These are phyloP conservation scores for Cyberlindnera japonica DNA, from an alignment of 805 yeast species.

Conservation along the genomic window DNA sequence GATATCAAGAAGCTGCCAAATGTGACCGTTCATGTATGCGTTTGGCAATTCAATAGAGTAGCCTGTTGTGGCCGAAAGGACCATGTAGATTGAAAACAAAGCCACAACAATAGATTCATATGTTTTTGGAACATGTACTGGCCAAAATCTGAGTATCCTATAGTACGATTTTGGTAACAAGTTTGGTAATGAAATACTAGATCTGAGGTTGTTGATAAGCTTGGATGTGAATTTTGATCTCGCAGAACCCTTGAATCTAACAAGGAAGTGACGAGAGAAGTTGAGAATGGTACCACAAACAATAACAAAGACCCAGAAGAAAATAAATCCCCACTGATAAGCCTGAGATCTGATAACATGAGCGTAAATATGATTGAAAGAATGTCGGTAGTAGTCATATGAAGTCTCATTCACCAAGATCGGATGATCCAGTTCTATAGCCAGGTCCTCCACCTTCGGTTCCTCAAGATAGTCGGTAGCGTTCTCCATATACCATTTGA, in stretches of 20 bases:
- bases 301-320: constrained; percentile 38
- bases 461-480: constrained; percentile 33
- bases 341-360: constrained; percentile 38
- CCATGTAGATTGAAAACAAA: constrained; percentile 30
- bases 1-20: constrained; percentile 30
- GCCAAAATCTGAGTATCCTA: constrained; percentile 22
- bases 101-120: constrained; percentile 30
- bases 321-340: constrained; percentile 44
- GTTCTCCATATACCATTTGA: constrained; percentile 33
- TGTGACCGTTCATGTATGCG: constrained; percentile 32
- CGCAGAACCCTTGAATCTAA: constrained; percentile 24
- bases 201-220: constrained; percentile 21
- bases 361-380: constrained; percentile 36
- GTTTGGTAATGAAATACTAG: constrained; percentile 28
- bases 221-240: constrained; percentile 15
- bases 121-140: constrained; percentile 31
- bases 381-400: constrained; percentile 31
- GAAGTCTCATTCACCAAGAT: constrained; percentile 31
- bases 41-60: constrained; percentile 37
- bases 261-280: constrained; percentile 25
- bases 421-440: constrained; percentile 29
- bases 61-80: constrained; percentile 34
- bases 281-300: constrained; percentile 31
- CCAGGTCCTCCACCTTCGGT: constrained; percentile 27
- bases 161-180: constrained; percentile 24